Evolutionary conservation across 805 yeast species (phyloP).

Genomic region (Teunomyces gatunensis): DNA sequence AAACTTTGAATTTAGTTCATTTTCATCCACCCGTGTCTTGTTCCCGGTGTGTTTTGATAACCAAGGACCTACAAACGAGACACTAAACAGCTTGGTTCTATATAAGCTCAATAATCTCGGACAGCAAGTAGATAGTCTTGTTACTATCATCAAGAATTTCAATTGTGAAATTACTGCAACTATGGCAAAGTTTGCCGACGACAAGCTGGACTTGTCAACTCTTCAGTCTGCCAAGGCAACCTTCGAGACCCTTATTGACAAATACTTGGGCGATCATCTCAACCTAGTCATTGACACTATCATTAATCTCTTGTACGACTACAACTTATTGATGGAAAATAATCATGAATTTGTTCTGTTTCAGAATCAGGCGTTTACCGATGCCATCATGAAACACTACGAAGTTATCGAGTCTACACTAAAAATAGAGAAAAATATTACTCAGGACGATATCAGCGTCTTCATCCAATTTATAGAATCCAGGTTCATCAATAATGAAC

Average conservation of each 20-base stretch:
- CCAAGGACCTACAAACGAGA: conserved; percentile 1
- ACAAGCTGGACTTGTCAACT: conserved; percentile 3
- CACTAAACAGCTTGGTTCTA: conserved; percentile 2
- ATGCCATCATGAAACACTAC: background rate
- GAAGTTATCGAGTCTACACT: conserved; percentile 6
- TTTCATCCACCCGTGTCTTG: conserved; percentile 4
- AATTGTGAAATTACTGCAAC: conserved; percentile 4
- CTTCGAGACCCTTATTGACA: conserved; percentile 6
- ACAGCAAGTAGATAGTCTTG: conserved; percentile 5
- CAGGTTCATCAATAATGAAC: conserved; percentile 5
- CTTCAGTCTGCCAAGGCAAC: conserved; percentile 7
- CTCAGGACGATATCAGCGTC: conserved; percentile 4
- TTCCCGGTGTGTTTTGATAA: conserved; percentile 2
- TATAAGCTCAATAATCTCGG: conserved; percentile 6
- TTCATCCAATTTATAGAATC: conserved; percentile 6
- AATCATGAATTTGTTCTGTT: conserved; percentile 3
- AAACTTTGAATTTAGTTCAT: conserved; percentile 8
- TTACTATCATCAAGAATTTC: conserved; percentile 7
- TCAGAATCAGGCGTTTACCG: background rate
- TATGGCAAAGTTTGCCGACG: background rate
- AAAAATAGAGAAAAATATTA: background rate
- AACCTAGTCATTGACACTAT: conserved; percentile 10
- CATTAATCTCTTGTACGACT: conserved; percentile 12
- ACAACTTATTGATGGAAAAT: conserved; percentile 8
- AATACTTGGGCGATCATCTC: conserved; percentile 10